A percentile compares a stretch with the other conserved stretches of the same genome.
Conservation (phyloP, 768 basidiomycete species). For the Holtermannia corniformis region DNA sequence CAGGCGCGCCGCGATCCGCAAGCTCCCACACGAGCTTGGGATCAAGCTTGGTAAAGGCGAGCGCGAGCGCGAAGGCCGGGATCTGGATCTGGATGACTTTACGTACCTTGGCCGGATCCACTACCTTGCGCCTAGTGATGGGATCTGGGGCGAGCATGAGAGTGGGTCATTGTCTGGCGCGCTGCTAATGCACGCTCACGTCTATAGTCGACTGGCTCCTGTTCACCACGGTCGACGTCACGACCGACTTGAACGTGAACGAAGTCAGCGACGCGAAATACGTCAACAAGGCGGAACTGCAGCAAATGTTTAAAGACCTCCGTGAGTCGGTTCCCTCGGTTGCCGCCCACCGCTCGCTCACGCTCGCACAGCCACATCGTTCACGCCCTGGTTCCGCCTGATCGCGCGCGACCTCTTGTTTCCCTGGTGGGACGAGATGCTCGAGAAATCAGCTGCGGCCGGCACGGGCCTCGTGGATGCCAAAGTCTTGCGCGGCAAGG, state of each 20-base stretch:
- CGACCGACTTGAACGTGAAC: conserved; percentile 68
- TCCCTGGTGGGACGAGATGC: conserved; percentile 94
- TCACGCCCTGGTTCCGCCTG: conserved; percentile 99
- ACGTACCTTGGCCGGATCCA: conserved; percentile 94
- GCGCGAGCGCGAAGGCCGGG: neutral
- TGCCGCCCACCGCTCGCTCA: conserved; percentile 2
- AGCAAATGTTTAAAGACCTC: conserved; percentile 75
- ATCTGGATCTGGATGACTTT: conserved; percentile 68
- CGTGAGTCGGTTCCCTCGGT: conserved; percentile 46
- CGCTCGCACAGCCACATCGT: conserved; percentile 56
- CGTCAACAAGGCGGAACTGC: conserved; percentile 79
- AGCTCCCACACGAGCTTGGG: conserved; percentile 92
- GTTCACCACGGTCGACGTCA: conserved; percentile 82
- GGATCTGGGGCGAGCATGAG: conserved; percentile 97
- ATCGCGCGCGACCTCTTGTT: conserved; percentile 95
- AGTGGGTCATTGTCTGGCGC: conserved; percentile 47
- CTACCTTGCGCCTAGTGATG: conserved; percentile 87
- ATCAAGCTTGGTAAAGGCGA: conserved; percentile 58
- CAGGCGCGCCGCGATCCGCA: conserved; percentile 79
- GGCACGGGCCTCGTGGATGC: conserved; percentile 15
- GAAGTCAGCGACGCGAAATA: conserved; percentile 88
- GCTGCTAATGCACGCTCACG: neutral
- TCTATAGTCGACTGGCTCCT: conserved; percentile 91
- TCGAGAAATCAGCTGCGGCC: conserved; percentile 48
- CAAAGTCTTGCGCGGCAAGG: conserved; percentile 3